Base-by-base conservation (phyloP, 148 eudicot species). In the Chenopodium berlandieri region DNA sequence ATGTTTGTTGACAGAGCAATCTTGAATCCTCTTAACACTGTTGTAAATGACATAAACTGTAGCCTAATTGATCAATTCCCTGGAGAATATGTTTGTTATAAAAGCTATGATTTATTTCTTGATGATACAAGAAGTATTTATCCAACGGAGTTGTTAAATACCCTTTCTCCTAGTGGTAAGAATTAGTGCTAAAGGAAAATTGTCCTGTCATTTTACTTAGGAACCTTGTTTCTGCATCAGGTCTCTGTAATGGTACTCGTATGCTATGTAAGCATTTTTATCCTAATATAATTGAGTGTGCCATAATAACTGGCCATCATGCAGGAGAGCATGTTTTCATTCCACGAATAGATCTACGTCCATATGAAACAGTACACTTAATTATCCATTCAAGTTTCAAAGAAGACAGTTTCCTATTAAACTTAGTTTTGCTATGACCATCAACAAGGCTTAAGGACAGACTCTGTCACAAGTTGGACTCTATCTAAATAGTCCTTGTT, bases 121-220 rank as follows among this genome's bases (percentile, higher is more conserved):
- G 70, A 22, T 46, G 79, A 77, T 27, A 34, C 14, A 9, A 9
- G 69, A 2, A 37, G 4, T 4, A 50, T 63, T 10, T 77, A 62
- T 19, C 70, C 79, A 16, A n/a, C 54, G 0, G 79, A 77, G 9
- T 77, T 77, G 7, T 7, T 77, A 2, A 19, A 77, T 25, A 32
- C 46, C 1, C 19, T 77, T 1, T 77, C 52, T 4, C 73, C 30
- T 54, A 27, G 56, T 1, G 71, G 71, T 0, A 69, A 4, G 73
- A 25, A 30, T 31, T 69, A 16, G 37, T 30, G 32, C 17, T 77
- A 77, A 77, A 77, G 54, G 7, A n/a, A 44, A n/a, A 40, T 64
- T 77, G 79, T 22, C 80, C 71, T 0, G 79, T 64, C 1, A 77
- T 77, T 9, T 25, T 77, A 40, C 12, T 77, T 2, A 14, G 71